phyloP scores from a whole-genome alignment of 75 land plant genomes.

The Selaginella tamariscina region DNA sequence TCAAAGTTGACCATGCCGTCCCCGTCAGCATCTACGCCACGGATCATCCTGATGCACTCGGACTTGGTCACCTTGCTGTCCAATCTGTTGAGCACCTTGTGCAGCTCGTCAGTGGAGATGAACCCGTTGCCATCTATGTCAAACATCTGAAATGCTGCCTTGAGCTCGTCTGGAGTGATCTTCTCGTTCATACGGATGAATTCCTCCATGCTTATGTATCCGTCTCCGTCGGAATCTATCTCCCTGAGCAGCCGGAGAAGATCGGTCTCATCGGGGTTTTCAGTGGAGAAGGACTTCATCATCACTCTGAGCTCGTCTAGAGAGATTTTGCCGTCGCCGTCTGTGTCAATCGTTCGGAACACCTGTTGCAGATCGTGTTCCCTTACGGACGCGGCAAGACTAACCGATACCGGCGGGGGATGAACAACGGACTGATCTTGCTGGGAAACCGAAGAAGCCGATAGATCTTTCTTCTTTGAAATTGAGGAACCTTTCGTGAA shows the following conservation, averaged over 20 bases:
- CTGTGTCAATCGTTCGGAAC: not conserved
- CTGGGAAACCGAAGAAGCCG: no score
- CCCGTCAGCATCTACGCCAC: conserved; percentile 1
- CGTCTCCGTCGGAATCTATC: not conserved
- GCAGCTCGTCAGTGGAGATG: conserved; percentile 4
- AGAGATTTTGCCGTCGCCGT: not conserved
- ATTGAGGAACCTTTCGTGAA: no score
- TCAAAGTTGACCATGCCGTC: not conserved
- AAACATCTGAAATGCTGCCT: not conserved
- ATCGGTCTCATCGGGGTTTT: not conserved
- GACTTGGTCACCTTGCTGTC: conserved; percentile 12
- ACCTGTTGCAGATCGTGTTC: conserved; percentile 1
- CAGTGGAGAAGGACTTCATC: not conserved
- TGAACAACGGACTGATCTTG: no score
- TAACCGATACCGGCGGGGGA: no score
- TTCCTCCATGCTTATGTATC: not conserved
- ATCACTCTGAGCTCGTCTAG: not conserved
- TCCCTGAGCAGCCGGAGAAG: not conserved
- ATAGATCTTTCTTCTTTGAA: no score
- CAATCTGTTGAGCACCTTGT: not conserved
- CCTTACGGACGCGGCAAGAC: no score
- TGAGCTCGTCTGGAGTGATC: not conserved
- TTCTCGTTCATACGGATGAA: not conserved
- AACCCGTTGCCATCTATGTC: not conserved
- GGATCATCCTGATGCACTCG: not conserved